These are phyloP conservation scores for Hortiboletus flavorubellus DNA, from an alignment of 768 basidiomycete genomes.

Conservation along the genomic window DNA sequence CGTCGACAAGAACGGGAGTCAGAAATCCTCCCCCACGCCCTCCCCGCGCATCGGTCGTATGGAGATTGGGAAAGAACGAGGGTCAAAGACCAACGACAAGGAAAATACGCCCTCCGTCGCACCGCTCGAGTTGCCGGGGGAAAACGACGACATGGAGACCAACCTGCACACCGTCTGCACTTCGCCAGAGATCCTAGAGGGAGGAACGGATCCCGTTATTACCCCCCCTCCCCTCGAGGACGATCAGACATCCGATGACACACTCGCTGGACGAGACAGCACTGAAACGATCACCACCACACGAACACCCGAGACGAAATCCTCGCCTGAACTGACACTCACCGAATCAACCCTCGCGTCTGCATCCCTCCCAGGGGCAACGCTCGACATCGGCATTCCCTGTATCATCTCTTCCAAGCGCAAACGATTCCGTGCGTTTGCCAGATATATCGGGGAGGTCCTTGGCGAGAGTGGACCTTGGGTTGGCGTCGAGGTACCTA, in stretches of 20 bases:
- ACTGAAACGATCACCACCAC: slow-evolving; percentile 28
- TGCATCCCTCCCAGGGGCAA: slow-evolving; percentile 47
- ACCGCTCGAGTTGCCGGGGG: slow-evolving; percentile 34
- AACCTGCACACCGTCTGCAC: slow-evolving; percentile 21
- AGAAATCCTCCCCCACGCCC: slow-evolving; percentile 12
- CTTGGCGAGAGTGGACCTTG: slow-evolving; percentile 78
- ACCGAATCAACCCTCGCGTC: slow-evolving; percentile 26
- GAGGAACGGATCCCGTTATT: slow-evolving; percentile 2
- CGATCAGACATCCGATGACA: slow-evolving; percentile 14
- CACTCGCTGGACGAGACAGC: slow-evolving; percentile 23
- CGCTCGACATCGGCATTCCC: slow-evolving; percentile 82
- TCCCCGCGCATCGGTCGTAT: slow-evolving; percentile 18
- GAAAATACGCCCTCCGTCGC: slow-evolving; percentile 12
- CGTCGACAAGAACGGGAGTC: slow-evolving; percentile 12
- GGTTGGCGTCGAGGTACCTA: slow-evolving; percentile 89
- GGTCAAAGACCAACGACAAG: slow-evolving; percentile 32
- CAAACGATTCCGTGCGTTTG: slow-evolving; percentile 81
- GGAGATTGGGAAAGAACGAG: slow-evolving; percentile 33
- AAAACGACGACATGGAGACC: slow-evolving; percentile 37
- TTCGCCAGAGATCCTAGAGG: slow-evolving; percentile 14
- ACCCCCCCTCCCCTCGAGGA: slow-evolving; percentile 15
- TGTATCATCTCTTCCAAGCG: slow-evolving; percentile 85
- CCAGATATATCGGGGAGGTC: slow-evolving; percentile 85
- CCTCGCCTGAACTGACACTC: slow-evolving; percentile 15
- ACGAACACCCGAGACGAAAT: slow-evolving; percentile 18